These are phyloP conservation scores for Colletotrichum sp. DNA, from an alignment of 2,329 filamentous ascomycete species.

Conservation along the genomic window DNA sequence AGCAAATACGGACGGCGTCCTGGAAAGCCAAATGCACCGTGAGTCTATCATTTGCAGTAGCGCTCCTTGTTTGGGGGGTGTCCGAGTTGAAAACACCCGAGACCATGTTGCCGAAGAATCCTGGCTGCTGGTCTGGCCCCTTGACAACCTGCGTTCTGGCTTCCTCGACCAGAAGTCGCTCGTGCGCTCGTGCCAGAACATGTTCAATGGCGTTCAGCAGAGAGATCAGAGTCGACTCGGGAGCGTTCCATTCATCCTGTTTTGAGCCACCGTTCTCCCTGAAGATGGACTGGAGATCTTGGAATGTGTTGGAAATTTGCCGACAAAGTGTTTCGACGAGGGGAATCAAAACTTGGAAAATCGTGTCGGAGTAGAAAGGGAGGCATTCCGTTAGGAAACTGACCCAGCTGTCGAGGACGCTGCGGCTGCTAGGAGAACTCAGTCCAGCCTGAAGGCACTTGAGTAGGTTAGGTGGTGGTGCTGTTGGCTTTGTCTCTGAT, in stretches of 20 bases:
- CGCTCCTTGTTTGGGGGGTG: conserved; percentile 74
- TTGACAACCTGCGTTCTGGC: conserved; percentile 71
- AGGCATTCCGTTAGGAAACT: conserved; percentile 83
- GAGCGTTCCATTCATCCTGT: conserved; percentile 43
- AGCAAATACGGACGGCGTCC: conserved; percentile 91
- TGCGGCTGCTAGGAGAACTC: conserved; percentile 73
- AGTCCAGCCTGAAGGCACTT: conserved; percentile 85
- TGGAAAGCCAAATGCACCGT: conserved; percentile 97
- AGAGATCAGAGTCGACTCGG: conserved; percentile 79
- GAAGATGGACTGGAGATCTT: conserved; percentile 72
- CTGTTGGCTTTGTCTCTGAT: conserved; percentile 36
- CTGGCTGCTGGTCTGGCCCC: conserved; percentile 81
- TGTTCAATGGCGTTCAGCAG: conserved; percentile 93
- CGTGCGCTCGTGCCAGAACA: conserved; percentile 85
- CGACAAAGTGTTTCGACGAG: conserved; percentile 88
- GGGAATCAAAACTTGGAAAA: conserved; percentile 90
- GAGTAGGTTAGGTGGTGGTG: conserved; percentile 76
- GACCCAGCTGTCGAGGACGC: conserved; percentile 91
- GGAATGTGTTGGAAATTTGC: conserved; percentile 77
- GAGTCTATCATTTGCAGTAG: conserved; percentile 89
- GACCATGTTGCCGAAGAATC: conserved; percentile 94
- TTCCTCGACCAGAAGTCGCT: conserved; percentile 80
- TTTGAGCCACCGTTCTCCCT: conserved; percentile 30
- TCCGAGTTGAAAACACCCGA: conserved; percentile 89
- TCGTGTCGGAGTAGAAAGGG: conserved; percentile 80